Evolutionary conservation across 495 filamentous ascomycete species (phyloP).

Genomic region (Niebla homalea): DNA sequence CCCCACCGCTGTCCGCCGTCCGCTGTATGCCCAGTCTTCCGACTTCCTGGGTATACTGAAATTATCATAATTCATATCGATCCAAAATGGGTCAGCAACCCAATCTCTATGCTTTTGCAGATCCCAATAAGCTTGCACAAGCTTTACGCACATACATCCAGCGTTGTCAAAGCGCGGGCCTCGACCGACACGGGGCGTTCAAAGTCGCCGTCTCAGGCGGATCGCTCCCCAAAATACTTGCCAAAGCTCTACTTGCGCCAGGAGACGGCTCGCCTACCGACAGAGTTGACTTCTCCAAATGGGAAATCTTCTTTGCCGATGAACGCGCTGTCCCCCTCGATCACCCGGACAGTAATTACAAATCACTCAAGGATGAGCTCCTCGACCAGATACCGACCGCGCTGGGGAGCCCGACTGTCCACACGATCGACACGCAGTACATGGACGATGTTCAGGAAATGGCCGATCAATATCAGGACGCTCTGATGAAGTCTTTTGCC

Average conservation of each 20-base stretch:
- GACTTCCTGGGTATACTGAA: background rate
- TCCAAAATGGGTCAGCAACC: slow-evolving; percentile 58
- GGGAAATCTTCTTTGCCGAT: slow-evolving; percentile 98
- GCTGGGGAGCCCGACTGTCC: slow-evolving; percentile 52
- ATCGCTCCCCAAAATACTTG: slow-evolving; percentile 78
- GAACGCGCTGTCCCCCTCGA: slow-evolving; percentile 88
- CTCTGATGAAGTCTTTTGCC: slow-evolving; percentile 70
- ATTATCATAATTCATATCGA: background rate
- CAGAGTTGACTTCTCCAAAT: slow-evolving; percentile 62
- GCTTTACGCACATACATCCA: slow-evolving; percentile 72
- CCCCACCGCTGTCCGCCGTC: background rate
- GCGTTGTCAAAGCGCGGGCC: slow-evolving; percentile 58
- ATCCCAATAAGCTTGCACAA: slow-evolving; percentile 51
- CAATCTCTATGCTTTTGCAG: slow-evolving; percentile 71
- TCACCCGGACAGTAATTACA: slow-evolving; percentile 89
- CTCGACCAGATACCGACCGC: slow-evolving; percentile 69
- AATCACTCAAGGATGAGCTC: slow-evolving; percentile 70
- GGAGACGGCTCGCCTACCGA: slow-evolving; percentile 45
- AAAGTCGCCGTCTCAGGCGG: slow-evolving; percentile 89
- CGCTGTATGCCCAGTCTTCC: background rate
- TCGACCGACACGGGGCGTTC: slow-evolving; percentile 70
- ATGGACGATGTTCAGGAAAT: slow-evolving; percentile 80
- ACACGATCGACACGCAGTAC: slow-evolving; percentile 58
- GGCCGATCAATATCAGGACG: slow-evolving; percentile 85
- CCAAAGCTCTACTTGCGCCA: slow-evolving; percentile 58